These are phyloP conservation scores for Strigomonas oncopelti DNA, from an alignment of 208 protist genomes.

Conservation along the genomic window DNA sequence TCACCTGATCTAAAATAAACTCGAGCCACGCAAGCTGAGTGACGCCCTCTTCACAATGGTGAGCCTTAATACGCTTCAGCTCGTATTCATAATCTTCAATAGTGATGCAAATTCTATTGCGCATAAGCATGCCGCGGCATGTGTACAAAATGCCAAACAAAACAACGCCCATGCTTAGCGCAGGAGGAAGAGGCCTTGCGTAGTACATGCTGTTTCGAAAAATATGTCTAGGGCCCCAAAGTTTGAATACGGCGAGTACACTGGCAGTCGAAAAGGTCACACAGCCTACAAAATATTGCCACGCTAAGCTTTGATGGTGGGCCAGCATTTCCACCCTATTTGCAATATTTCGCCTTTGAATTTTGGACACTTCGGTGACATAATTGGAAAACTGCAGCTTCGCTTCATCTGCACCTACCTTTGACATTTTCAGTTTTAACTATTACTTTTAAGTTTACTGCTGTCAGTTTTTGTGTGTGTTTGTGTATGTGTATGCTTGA, in stretches of 20 bases:
- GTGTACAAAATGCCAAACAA: slow-evolving; percentile 84
- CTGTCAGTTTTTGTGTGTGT: neutral
- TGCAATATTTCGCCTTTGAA: slow-evolving; percentile 69
- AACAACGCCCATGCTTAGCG: slow-evolving; percentile 82
- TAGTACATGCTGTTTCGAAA: slow-evolving; percentile 90
- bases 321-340: slow-evolving; percentile 73
- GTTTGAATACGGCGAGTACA: slow-evolving; percentile 69
- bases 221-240: slow-evolving; percentile 86
- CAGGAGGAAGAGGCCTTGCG: slow-evolving; percentile 71
- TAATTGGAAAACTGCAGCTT: slow-evolving; percentile 63
- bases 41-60: slow-evolving; percentile 85
- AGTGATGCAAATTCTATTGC: slow-evolving; percentile 80
- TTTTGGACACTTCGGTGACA: slow-evolving; percentile 68
- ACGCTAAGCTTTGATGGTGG: slow-evolving; percentile 52
- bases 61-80: slow-evolving; percentile 84
- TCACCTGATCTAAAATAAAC: slow-evolving; percentile 86
- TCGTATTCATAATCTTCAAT: slow-evolving; percentile 92
- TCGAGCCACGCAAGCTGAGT: slow-evolving; percentile 85
- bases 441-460: neutral
- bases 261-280: slow-evolving; percentile 51
- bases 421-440: slow-evolving; percentile 9
- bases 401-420: slow-evolving; percentile 31
- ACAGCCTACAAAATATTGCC: slow-evolving; percentile 86
- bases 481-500: neutral
- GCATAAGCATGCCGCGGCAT: slow-evolving; percentile 84